Conservation (phyloP, 2,329 filamentous ascomycete species). For the Diaporthe eres region DNA sequence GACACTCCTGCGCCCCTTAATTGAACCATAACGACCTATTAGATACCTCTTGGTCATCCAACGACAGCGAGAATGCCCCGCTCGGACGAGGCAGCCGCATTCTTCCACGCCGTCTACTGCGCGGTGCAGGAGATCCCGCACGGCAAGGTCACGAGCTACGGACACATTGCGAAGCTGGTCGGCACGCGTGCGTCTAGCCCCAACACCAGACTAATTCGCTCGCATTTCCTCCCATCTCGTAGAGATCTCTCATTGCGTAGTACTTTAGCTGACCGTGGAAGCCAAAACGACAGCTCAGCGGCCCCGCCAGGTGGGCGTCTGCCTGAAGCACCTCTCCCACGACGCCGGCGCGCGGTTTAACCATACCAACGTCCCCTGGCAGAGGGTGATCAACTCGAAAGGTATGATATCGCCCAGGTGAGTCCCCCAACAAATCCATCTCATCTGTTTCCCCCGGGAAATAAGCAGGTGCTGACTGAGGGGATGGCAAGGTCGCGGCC, state of each 20-base stretch:
- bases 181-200: conserved; percentile 72
- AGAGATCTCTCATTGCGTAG: too few species aligned
- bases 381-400: conserved; percentile 90
- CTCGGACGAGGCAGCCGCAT: conserved; percentile 80
- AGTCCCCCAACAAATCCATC: not conserved
- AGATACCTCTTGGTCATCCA: too few species aligned
- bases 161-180: conserved; percentile 80
- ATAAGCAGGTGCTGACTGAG: conserved; percentile 13
- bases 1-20: not conserved
- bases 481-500: conserved; percentile 62
- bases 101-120: conserved; percentile 83
- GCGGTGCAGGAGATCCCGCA: conserved; percentile 88
- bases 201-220: too few species aligned
- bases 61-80: conserved; percentile 69
- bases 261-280: too few species aligned
- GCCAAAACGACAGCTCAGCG: conserved; percentile 56
- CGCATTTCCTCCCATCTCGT: too few species aligned
- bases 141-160: conserved; percentile 90
- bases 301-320: conserved; percentile 88
- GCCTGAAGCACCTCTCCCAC: conserved; percentile 85
- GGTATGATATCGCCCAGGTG: conserved; percentile 89
- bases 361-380: conserved; percentile 88
- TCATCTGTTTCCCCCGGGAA: not conserved
- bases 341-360: conserved; percentile 73
- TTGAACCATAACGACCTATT: not conserved